Evolutionary conservation across 208 protist genomes (phyloP), one percentile per base, ranked within the genome.

Genomic region (Leishmania gerbilli): DNA sequence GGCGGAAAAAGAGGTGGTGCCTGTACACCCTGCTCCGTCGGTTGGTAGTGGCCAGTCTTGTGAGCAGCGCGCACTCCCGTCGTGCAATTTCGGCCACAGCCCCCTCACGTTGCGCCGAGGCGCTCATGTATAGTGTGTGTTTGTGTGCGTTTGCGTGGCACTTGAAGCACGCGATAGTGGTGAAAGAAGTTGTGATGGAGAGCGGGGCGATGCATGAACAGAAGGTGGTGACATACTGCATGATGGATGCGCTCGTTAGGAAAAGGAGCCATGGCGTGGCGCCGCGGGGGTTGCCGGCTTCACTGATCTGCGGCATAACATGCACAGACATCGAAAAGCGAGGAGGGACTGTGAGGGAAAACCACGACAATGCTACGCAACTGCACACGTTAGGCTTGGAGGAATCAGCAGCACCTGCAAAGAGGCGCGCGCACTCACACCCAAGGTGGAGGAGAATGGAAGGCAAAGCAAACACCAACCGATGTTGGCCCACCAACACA

Each of bases 1-100:
- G 74, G n/a, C 82, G 84, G 75, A 87, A 90, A 71, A 94, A 94
- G 24, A 71, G 24, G 76, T 94, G 90, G 65, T 94, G 90, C 34
- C 90, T 72, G 76, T 94, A 92, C 53, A 92, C 85, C 21, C 79
- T 83, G 47, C 72, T 47, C 4, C 90, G 84, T 27, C 79, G 83
- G 60, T 85, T 87, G 51, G 77, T 65, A 37, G 42, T 60, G 53
- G 77, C 62, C 17, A 85, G 69, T 17, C 42, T 81, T 37, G 72
- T 65, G 40, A 85, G 77, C 60, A 77, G 51, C 27, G 34, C 64
- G 42, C 82, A 85, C 56, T 85, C 82, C 6, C 58, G 45, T 3
- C 77, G 71, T 19, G 74, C 74, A 17, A 69, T 40, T 58, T 79
- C 72, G 21, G 40, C 77, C 31, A 76, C 77, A 45, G 7, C 17